Evolutionary conservation across 345 rosid species (phyloP), one percentile per base, ranked within the genome.

Genomic region (Arabidopsis arenosa): DNA sequence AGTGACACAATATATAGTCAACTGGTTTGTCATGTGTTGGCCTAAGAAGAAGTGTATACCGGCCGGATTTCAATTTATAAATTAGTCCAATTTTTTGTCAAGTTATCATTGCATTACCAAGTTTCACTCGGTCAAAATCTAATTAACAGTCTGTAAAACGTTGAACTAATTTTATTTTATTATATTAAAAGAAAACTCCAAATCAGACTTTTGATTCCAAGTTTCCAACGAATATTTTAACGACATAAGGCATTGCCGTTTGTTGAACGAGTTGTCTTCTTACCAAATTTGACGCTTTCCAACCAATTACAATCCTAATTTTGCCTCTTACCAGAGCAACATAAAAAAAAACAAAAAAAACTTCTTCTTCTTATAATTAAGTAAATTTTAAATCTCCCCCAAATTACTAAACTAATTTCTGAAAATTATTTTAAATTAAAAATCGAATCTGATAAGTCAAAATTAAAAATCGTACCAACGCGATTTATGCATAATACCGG

Each of bases 211-310:
- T 54, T 18, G 55, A 41, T 28, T 40, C 23, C 45, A 54, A 53
- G 47, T 64, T 43, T n/a, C 62, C 43, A 63, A 53, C 44, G 35
- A 21, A 18, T 55, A 43, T 7, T 7, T 9, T n/a, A 14, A 63
- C 44, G 55, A 53, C 14, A 44, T 18, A 48, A 66, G 73, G 28
- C 54, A 40, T 60, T 51, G 54, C 28, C 35, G 55, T 58, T 66
- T 28, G 73, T 66, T 48, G 68, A 60, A 51, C 47, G 39, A 68
- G 63, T 60, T 75, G 63, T 68, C 56, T 52, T 39, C n/a, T 59
- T 26, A 66, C 52, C 58, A 48, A 48, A 66, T 51, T 47, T 59
- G 26, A 59, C 54, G 55, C 2, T 51, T 75, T 39, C 53, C 43
- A 59, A 67, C 79, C 63, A 40, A 43, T 40, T 51, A 67, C 36